Evolutionary conservation across 2,329 filamentous ascomycete species (phyloP), one percentile per base, ranked within the genome.

Genomic region (Clonostachys chloroleuca): DNA sequence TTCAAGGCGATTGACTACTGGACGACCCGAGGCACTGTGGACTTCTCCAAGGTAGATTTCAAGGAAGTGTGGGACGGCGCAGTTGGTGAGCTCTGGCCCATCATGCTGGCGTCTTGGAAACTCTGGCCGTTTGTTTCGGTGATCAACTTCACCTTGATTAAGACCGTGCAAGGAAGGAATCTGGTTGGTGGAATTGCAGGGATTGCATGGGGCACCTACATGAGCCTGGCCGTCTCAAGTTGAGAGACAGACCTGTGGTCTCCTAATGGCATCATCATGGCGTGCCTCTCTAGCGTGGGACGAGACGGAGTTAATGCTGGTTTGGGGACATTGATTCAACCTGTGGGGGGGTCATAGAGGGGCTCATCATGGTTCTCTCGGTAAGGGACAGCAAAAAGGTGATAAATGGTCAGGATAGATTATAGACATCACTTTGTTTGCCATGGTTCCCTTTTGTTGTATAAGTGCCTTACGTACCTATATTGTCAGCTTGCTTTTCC

Each of bases 141-240:
- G 16, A 59, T 88, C 51, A 87, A 87, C 70, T 91, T 87, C 59
- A 76, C 83, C 2, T 62, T 78, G 17, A 69, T 90, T 50, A 77
- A 87, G 53, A 87, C 84, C n/a, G 80, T 90, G 5, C 78, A 90
- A 57, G 76, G 77, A 45, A 74, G 88, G 36, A 84, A 87, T 44
- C 67, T 92, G 34, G 78, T 91, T 51, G 86, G 83, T n/a, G 81
- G 83, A 54, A 63, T 86, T 44, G 86, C 86, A 16, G 87, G 88
- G 6, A 74, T 92, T 20, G 76, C 72, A 13, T 92, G 88, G 88
- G 84, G 84, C 0, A 73, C 91, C 40, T 92, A 88, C 62, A 70
- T 92, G 66, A 89, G 86, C 59, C 67, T 91, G 57, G 65, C 81
- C 52, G 76, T 75, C 16, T 30, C 24, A 10, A 30, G 60, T 63